A percentile compares a stretch with the other conserved stretches of the same genome.
Evolutionary conservation across 106 monocot species (phyloP).

Genomic region (Allium fistulosum): DNA sequence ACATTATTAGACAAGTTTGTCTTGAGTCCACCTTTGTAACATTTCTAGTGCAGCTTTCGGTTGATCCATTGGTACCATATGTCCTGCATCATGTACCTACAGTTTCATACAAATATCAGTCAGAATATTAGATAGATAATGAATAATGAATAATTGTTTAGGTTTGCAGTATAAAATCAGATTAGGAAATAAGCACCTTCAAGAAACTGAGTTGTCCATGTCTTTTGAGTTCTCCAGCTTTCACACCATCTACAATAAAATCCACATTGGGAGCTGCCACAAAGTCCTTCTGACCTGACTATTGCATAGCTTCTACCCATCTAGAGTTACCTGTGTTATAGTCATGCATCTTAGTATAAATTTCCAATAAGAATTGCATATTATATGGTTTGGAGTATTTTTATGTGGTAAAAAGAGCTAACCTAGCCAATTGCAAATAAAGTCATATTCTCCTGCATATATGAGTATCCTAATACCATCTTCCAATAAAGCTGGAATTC

Average conservation of each 20-base stretch:
- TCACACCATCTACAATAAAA: slow-evolving; percentile 53
- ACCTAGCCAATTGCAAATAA: slow-evolving; percentile 82
- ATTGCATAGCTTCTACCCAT: slow-evolving; percentile 84
- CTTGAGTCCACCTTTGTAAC: slow-evolving; percentile 68
- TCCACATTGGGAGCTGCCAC: slow-evolving; percentile 28
- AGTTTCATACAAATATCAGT: too few species aligned
- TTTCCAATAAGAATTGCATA: too few species aligned
- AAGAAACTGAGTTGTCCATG: slow-evolving; percentile 80
- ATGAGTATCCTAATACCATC: slow-evolving; percentile 71
- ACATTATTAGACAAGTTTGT: slow-evolving; percentile 22
- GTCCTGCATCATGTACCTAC: slow-evolving; percentile 53
- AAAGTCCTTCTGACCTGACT: slow-evolving; percentile 70
- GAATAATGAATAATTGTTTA: too few species aligned
- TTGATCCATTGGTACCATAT: slow-evolving; percentile 99
- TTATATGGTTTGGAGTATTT: too few species aligned
- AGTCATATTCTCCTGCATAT: slow-evolving; percentile 93
- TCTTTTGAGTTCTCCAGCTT: slow-evolving; percentile 68
- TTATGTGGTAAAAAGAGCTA: too few species aligned
- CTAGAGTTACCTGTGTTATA: too few species aligned
- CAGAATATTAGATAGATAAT: too few species aligned
- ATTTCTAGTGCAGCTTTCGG: slow-evolving; percentile 81
- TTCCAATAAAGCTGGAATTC: slow-evolving; percentile 55
- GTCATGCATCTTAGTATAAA: too few species aligned
- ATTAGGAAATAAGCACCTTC: slow-evolving; percentile 33
- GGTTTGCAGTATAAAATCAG: too few species aligned